Percentiles rank a stretch among this genome's conserved stretches.
These are phyloP conservation scores for Elaeis guineensis DNA, from an alignment of 176 grass and related monocot genomes.

Conservation along the genomic window DNA sequence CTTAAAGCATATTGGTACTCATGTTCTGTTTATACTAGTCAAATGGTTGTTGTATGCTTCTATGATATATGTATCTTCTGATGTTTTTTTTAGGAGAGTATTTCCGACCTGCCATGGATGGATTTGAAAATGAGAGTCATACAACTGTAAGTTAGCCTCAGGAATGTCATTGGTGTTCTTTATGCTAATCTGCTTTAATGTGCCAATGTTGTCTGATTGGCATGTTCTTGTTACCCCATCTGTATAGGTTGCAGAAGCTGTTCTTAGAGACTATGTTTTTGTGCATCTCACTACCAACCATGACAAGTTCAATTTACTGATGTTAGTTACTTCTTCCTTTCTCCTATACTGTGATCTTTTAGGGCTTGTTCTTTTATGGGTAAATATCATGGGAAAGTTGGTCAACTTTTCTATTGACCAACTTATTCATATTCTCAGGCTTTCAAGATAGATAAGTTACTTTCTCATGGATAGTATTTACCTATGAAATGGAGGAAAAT, in stretches of 20 bases:
- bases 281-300: constrained; percentile 65
- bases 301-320: constrained; percentile 83
- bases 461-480: too few species aligned
- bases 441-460: too few species aligned
- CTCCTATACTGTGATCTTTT: constrained; percentile 4
- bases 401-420: too few species aligned
- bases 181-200: background rate
- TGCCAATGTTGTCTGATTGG: constrained; percentile 4
- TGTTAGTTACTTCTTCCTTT: constrained; percentile 48
- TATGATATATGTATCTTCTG: constrained; percentile 1
- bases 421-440: too few species aligned
- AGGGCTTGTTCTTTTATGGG: too few species aligned
- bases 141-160: constrained; percentile 43
- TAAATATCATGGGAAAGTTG: too few species aligned
- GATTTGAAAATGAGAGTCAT: constrained; percentile 66
- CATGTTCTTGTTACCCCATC: too few species aligned
- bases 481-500: too few species aligned
- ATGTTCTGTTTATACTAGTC: constrained; percentile 12
- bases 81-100: constrained; percentile 63
- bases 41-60: constrained; percentile 23
- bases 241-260: constrained; percentile 85
- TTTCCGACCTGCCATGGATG: constrained; percentile 75
- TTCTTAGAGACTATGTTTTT: constrained; percentile 79
- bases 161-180: too few species aligned
- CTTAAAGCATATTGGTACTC: constrained; percentile 83